Percentiles rank a stretch among this genome's conserved stretches.
phyloP scores from a whole-genome alignment of 108 stramenopile genomes.

The Aurantiochytrium sp. region DNA sequence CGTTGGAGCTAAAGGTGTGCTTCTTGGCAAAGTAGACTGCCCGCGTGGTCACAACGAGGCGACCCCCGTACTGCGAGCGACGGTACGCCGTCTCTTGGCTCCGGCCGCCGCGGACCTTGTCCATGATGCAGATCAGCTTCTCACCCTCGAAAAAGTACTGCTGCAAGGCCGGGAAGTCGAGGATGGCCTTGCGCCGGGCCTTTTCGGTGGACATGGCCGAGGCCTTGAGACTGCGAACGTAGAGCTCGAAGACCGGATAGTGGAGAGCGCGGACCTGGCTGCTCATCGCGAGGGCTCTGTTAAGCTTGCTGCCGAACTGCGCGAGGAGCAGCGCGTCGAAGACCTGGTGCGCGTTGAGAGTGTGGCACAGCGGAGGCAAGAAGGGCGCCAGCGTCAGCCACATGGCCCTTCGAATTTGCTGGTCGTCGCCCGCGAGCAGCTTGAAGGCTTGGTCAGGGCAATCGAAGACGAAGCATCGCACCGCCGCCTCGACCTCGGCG shows the following conservation, averaged over 20 bases:
- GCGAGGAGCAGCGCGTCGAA: not conserved
- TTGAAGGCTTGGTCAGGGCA: not conserved
- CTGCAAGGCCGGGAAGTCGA: not conserved
- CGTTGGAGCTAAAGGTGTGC: not conserved
- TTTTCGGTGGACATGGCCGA: not conserved
- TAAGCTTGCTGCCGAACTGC: not conserved
- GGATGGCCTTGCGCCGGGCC: not conserved
- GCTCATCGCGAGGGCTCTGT: not conserved
- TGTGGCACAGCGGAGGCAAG: conserved; percentile 16
- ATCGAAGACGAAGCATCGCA: not conserved
- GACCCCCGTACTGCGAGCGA: not conserved
- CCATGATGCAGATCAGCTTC: not conserved
- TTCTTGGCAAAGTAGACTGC: conserved; percentile 24
- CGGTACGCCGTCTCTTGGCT: not conserved
- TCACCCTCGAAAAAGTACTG: not conserved
- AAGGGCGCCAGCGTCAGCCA: not conserved
- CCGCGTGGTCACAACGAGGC: not conserved
- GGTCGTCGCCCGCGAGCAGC: not conserved
- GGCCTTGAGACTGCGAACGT: not conserved
- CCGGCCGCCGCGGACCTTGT: not conserved
- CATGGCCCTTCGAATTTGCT: not conserved
- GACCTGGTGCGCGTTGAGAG: conserved; percentile 11
- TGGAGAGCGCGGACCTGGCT: conserved; percentile 7
- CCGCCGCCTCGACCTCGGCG: not conserved
- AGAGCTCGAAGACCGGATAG: not conserved